phyloP scores from a whole-genome alignment of 192 early-diverging fungal genomes.

The Chytriomyces sp. region DNA sequence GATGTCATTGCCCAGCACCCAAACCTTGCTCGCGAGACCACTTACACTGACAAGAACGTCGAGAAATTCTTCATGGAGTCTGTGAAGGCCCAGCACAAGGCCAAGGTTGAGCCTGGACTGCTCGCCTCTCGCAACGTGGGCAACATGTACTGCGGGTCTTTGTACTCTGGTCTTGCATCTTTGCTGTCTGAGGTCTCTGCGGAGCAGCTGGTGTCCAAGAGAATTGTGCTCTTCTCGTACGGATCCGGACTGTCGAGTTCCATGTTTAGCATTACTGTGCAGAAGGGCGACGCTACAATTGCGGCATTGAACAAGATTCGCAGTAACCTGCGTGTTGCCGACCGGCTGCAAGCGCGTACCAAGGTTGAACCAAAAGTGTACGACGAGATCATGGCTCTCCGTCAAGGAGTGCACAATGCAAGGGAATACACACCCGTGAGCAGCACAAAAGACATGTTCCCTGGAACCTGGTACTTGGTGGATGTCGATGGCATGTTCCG shows the following conservation, averaged over 20 bases:
- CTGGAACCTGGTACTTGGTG: slow-evolving; percentile 88
- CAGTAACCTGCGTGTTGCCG: slow-evolving; percentile 65
- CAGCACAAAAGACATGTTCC: slow-evolving; percentile 62
- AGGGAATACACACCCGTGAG: slow-evolving; percentile 82
- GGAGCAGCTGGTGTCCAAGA: slow-evolving; percentile 79
- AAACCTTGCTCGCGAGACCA: slow-evolving; percentile 67
- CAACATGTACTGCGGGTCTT: slow-evolving; percentile 88
- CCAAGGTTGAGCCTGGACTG: slow-evolving; percentile 79
- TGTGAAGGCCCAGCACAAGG: slow-evolving; percentile 74
- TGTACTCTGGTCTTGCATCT: slow-evolving; percentile 77
- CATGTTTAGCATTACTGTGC: slow-evolving; percentile 90
- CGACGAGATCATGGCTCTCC: slow-evolving; percentile 79
- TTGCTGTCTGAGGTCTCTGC: slow-evolving; percentile 76
- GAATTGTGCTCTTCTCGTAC: slow-evolving; percentile 90
- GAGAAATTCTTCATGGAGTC: slow-evolving; percentile 89
- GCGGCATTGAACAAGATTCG: slow-evolving; percentile 34
- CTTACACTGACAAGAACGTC: slow-evolving; percentile 84
- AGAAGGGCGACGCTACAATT: slow-evolving; percentile 66
- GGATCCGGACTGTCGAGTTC: slow-evolving; percentile 95
- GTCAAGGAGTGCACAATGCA: slow-evolving; percentile 85
- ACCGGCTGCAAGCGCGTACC: slow-evolving; percentile 76
- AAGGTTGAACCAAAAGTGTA: slow-evolving; percentile 78
- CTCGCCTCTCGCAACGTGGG: slow-evolving; percentile 88
- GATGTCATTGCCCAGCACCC: slow-evolving; percentile 61
- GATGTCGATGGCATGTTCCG: slow-evolving; percentile 92